Conservation (phyloP, 2,329 filamentous ascomycete genomes). For the Ophiostoma australiae region DNA sequence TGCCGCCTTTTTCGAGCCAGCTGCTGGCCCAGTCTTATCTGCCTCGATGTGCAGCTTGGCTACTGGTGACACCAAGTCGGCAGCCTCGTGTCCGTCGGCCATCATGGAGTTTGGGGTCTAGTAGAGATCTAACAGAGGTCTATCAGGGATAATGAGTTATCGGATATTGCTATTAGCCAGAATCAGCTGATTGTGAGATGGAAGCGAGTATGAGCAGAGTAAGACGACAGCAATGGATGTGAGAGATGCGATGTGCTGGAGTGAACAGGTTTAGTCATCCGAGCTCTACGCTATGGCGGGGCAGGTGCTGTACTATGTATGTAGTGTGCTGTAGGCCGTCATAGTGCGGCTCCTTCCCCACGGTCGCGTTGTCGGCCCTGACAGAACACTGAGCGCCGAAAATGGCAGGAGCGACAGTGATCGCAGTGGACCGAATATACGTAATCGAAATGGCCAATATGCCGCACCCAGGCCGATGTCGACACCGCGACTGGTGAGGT, state of each 20-base stretch:
- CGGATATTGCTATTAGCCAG: background rate
- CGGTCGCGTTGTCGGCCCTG: slow-evolving; percentile 16
- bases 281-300: background rate
- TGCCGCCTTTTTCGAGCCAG: background rate
- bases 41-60: slow-evolving; percentile 34
- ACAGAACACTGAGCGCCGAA: background rate
- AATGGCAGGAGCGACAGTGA: background rate
- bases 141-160: background rate
- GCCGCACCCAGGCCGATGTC: background rate
- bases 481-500: background rate
- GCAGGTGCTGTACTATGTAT: background rate
- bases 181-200: background rate
- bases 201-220: background rate
- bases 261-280: background rate
- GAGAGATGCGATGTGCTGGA: background rate
- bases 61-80: slow-evolving; percentile 28
- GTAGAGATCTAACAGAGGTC: background rate
- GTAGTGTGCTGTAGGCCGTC: background rate
- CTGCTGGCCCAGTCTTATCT: slow-evolving; percentile 25
- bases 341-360: slow-evolving; percentile 21
- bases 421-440: background rate
- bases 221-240: background rate
- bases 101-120: background rate
- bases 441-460: background rate
- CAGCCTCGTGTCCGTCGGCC: slow-evolving; percentile 21